phyloP scores from a whole-genome alignment of 2,329 filamentous ascomycete genomes.

The Sporothrix euskadiensis region DNA sequence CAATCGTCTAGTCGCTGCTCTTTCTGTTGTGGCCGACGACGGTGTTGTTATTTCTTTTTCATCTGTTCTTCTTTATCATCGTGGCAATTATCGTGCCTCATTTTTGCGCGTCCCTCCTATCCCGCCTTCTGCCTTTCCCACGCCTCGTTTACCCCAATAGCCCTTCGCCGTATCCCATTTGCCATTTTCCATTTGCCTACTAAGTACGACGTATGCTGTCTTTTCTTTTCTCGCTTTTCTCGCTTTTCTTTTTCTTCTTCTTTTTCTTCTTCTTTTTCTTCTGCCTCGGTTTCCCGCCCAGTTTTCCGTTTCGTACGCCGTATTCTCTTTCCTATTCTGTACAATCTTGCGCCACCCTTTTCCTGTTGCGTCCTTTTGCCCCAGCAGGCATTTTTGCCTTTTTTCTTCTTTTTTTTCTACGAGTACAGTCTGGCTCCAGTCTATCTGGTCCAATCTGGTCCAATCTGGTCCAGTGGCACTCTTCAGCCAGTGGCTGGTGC shows the following conservation, averaged over 20 bases:
- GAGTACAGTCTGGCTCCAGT: neutral
- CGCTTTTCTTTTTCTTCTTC: neutral
- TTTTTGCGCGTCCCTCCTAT: neutral
- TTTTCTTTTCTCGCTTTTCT: no score
- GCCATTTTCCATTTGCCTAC: neutral
- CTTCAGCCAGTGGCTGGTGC: conserved; percentile 21
- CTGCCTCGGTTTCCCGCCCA: neutral
- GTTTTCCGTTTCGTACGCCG: conserved; percentile 4
- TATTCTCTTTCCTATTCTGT: conserved; percentile 11
- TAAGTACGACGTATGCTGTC: no score
- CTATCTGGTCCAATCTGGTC: neutral
- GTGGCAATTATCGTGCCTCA: neutral
- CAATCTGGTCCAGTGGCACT: neutral
- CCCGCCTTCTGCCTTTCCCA: neutral
- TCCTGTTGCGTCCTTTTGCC: conserved; percentile 2
- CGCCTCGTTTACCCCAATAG: neutral
- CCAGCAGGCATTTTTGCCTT: neutral
- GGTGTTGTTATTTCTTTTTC: neutral
- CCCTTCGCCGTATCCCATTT: neutral
- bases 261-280: neutral
- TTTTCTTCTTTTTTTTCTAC: no score
- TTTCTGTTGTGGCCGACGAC: neutral
- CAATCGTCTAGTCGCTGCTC: neutral
- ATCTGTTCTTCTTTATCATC: neutral
- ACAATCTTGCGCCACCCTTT: conserved; percentile 11